Conservation (phyloP, 305 asterid genomes). For the Fraxinus greggii region DNA sequence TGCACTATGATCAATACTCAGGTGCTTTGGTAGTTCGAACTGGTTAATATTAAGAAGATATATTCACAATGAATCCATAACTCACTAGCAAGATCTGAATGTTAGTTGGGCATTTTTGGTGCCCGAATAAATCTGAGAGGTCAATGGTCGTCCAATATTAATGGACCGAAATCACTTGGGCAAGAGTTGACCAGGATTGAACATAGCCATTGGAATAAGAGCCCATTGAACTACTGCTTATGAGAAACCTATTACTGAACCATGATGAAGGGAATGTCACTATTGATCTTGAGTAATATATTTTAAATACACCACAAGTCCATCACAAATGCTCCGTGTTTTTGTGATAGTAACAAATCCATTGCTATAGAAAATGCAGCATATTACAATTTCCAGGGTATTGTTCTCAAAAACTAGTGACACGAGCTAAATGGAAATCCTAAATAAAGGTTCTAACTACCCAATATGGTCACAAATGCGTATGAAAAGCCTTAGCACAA, state of each 20-base stretch:
- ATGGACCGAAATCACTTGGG: not conserved
- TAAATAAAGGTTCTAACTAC: not conserved
- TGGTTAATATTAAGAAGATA: not conserved
- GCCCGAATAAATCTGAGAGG: not conserved
- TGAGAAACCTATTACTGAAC: not conserved
- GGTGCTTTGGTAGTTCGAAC: not conserved
- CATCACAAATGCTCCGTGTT: not conserved
- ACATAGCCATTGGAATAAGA: not conserved
- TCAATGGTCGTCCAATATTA: not conserved
- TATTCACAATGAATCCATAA: not conserved
- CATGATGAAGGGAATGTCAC: not conserved
- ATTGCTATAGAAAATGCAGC: not conserved
- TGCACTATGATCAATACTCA: not conserved
- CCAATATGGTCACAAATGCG: not conserved
- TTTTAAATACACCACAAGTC: not conserved
- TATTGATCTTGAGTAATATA: not conserved
- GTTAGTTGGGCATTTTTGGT: not conserved
- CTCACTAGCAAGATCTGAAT: not conserved
- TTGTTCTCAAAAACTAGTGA: not conserved
- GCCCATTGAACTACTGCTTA: not conserved
- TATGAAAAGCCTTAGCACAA: not conserved
- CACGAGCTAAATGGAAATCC: not conserved
- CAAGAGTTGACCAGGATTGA: not conserved
- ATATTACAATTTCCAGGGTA: not conserved
- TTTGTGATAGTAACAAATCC: not conserved